These are phyloP conservation scores for Starmera dryadoides DNA, from an alignment of 805 yeast species.

Conservation along the genomic window DNA sequence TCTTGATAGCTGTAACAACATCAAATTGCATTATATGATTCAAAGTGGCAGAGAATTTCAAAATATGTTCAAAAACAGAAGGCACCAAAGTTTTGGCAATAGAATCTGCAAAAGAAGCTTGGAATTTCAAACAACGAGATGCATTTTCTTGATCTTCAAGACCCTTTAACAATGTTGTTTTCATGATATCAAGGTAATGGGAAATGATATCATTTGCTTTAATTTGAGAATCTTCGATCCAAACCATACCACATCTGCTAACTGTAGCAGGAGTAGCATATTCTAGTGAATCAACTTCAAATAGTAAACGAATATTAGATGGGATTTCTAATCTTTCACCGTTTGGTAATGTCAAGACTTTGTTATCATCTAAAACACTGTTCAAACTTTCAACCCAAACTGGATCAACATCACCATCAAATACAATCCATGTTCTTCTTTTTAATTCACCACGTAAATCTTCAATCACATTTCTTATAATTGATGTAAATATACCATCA, in stretches of 20 bases:
- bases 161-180: background rate
- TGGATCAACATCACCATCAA: slow-evolving; percentile 93
- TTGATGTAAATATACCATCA: slow-evolving; percentile 75
- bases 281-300: slow-evolving; percentile 64
- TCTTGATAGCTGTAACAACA: background rate
- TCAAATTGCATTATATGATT: slow-evolving; percentile 7
- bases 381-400: slow-evolving; percentile 88
- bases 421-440: slow-evolving; percentile 65
- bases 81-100: background rate
- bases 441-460: slow-evolving; percentile 52
- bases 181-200: slow-evolving; percentile 14
- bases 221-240: slow-evolving; percentile 42
- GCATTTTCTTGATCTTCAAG: slow-evolving; percentile 6
- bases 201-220: slow-evolving; percentile 12
- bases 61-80: background rate
- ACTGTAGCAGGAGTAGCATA: slow-evolving; percentile 87
- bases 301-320: slow-evolving; percentile 51
- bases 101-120: background rate
- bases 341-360: slow-evolving; percentile 71
- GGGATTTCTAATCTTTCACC: slow-evolving; percentile 81
- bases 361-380: slow-evolving; percentile 87
- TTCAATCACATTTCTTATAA: slow-evolving; percentile 48
- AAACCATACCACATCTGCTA: slow-evolving; percentile 86
- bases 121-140: background rate
- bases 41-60: background rate